phyloP scores from a whole-genome alignment of 192 early-diverging fungal species.

The Pilobolus umbonatus region DNA sequence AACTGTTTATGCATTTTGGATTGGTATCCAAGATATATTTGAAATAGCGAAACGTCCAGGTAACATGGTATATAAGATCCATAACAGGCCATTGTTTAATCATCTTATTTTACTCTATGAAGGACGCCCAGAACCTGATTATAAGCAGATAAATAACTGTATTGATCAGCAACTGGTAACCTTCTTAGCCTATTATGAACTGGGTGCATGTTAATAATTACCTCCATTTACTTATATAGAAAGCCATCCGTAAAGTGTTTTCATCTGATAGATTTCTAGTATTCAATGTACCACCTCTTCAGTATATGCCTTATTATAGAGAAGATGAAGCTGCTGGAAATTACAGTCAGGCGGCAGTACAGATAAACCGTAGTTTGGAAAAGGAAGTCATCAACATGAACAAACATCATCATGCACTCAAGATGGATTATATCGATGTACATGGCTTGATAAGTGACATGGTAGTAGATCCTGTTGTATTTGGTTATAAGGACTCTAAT shows the following conservation, averaged over 20 bases:
- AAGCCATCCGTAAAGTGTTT: conserved; percentile 13
- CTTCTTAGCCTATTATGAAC: too few species aligned
- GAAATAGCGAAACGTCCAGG: not conserved
- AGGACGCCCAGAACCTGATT: conserved; percentile 4
- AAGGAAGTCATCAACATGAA: conserved; percentile 16
- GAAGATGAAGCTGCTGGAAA: not conserved
- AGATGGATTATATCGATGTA: conserved; percentile 18
- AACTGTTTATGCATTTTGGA: conserved; percentile 31
- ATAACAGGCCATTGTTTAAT: too few species aligned
- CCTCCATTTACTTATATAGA: conserved; percentile 7
- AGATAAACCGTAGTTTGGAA: conserved; percentile 12
- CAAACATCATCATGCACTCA: conserved; percentile 1
- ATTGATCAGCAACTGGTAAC: conserved; percentile 19
- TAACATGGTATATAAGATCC: not conserved
- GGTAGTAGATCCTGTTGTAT: conserved; percentile 16
- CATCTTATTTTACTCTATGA: too few species aligned
- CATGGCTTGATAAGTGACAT: conserved; percentile 24
- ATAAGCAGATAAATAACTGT: conserved; percentile 11
- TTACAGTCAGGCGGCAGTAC: not conserved
- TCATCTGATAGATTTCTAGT: conserved; percentile 18
- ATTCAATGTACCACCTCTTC: conserved; percentile 26
- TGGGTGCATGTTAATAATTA: not conserved
- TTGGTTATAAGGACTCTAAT: conserved; percentile 18
- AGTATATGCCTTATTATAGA: conserved; percentile 19
- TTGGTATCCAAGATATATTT: conserved; percentile 29